Percentiles rank a stretch among this genome's conserved stretches.
Conservation (phyloP, 1,139 yeast genomes). For the Sugiyamaella sp. region DNA sequence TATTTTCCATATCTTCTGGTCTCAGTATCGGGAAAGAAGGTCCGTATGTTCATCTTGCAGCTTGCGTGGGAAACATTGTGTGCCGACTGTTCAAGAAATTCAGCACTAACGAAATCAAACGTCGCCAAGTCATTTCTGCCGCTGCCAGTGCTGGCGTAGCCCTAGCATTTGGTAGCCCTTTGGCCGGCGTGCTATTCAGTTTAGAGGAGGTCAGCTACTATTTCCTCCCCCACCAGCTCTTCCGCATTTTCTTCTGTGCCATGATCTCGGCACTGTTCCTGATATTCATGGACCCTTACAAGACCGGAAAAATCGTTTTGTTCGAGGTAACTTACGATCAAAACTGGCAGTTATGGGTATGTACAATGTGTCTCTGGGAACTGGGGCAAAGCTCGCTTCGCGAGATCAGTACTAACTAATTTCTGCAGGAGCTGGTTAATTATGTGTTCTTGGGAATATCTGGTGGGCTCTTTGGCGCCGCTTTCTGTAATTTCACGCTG, state of each 20-base stretch:
- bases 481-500: conserved; percentile 53
- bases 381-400: no score
- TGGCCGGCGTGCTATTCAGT: conserved; percentile 68
- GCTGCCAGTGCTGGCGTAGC: conserved; percentile 73
- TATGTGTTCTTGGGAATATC: conserved; percentile 56
- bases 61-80: conserved; percentile 64
- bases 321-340: conserved; percentile 59
- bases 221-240: conserved; percentile 59
- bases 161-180: conserved; percentile 68
- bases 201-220: conserved; percentile 67
- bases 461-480: conserved; percentile 63
- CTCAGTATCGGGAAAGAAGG: conserved; percentile 71
- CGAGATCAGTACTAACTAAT: no score
- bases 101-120: conserved; percentile 54
- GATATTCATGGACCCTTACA: conserved; percentile 62
- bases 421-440: conserved; percentile 50
- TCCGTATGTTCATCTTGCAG: conserved; percentile 71
- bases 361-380: background rate
- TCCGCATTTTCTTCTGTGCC: conserved; percentile 64
- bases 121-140: conserved; percentile 63
- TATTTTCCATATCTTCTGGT: conserved; percentile 67
- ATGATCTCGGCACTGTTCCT: conserved; percentile 59
- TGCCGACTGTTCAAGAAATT: conserved; percentile 56
- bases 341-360: conserved; percentile 52
- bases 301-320: conserved; percentile 63